Percentiles rank a stretch among this genome's conserved stretches.
Evolutionary conservation across 768 basidiomycete genomes (phyloP).

Genomic region (Boletus reticulatus): DNA sequence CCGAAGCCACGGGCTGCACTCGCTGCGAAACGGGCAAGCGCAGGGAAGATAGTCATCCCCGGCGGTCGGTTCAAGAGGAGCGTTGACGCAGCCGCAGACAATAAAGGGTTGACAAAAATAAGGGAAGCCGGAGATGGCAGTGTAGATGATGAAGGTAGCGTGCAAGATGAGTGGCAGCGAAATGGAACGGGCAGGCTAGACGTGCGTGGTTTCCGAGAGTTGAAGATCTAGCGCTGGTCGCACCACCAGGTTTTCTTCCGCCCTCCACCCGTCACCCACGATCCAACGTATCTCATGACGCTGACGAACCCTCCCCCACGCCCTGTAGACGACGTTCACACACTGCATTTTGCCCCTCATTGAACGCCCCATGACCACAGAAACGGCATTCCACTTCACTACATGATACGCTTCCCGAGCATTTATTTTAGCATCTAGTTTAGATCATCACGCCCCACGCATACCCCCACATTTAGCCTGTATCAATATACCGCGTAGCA

Average conservation of each 20-base stretch:
- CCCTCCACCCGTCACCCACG: background rate
- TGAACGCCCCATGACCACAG: background rate
- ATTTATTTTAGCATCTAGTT: slow-evolving; percentile 29
- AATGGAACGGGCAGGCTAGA: slow-evolving; percentile 74
- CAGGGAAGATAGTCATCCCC: slow-evolving; percentile 62
- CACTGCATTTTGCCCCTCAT: slow-evolving; percentile 6
- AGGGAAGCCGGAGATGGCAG: slow-evolving; percentile 22
- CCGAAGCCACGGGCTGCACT: slow-evolving; percentile 49
- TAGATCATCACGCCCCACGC: slow-evolving; percentile 23
- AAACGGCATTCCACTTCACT: slow-evolving; percentile 4
- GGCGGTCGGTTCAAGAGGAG: slow-evolving; percentile 50
- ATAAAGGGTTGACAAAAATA: slow-evolving; percentile 17
- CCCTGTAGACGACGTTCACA: background rate
- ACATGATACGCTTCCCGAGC: slow-evolving; percentile 4
- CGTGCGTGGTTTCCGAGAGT: slow-evolving; percentile 73
- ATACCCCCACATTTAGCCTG: slow-evolving; percentile 30
- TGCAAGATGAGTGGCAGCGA: slow-evolving; percentile 52
- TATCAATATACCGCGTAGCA: slow-evolving; percentile 26
- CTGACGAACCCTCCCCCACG: slow-evolving; percentile 5
- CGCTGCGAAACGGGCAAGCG: slow-evolving; percentile 30
- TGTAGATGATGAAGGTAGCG: slow-evolving; percentile 33
- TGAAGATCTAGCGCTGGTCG: slow-evolving; percentile 53
- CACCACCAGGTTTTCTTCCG: background rate
- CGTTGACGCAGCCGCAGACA: slow-evolving; percentile 5
- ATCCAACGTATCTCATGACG: background rate